Evolutionary conservation across 192 early-diverging fungal genomes (phyloP), one percentile per base, ranked within the genome.

Genomic region (Linnemannia hyalina): DNA sequence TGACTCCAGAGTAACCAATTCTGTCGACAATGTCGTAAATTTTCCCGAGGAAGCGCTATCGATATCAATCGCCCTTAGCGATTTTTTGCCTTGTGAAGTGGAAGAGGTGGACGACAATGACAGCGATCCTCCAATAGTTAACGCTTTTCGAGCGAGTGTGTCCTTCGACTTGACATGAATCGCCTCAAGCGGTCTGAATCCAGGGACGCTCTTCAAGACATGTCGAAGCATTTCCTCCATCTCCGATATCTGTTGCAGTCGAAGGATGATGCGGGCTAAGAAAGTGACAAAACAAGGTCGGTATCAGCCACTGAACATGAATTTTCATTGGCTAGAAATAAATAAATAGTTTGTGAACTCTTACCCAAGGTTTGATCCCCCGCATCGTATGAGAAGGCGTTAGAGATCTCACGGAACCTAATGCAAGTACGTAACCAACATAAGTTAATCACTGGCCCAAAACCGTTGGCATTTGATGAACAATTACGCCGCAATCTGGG

Each of bases 371-470:
- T 83, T 54, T 88, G 83, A 32, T 84, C 76, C 13, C 83, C 80
- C 15, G 81, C 76, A 40, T 85, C 63, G 29, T 76, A 60, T 15
- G 86, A 89, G 79, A 95, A 96, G 10, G 94, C 92, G 60, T 94
- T 96, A 36, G 94, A 82, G 10, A 93, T 74, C 76, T 96, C 95
- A 32, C 94, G 93, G 65, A 93, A 78, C 95, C 95, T 95, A 84
- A 81, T 83, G 32, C 6, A 73, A 44, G 44, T 47, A 68, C 0
- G 41, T 6, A 60, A 35, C 54, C n/a, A 11, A 9, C 5, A 40
- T 57, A 57, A 26, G 23, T 23, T 57, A 23, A 23, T 3, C 4
- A 26, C n/a, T 57, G 10, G 23, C 9, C 23, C 22, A 26, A 26
- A 9, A 23, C 40, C 0, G 35, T 55, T 9, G 47, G 35, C 6